Evolutionary conservation across 305 asterid genomes (phyloP).

Genomic region (Rubia occidens): DNA sequence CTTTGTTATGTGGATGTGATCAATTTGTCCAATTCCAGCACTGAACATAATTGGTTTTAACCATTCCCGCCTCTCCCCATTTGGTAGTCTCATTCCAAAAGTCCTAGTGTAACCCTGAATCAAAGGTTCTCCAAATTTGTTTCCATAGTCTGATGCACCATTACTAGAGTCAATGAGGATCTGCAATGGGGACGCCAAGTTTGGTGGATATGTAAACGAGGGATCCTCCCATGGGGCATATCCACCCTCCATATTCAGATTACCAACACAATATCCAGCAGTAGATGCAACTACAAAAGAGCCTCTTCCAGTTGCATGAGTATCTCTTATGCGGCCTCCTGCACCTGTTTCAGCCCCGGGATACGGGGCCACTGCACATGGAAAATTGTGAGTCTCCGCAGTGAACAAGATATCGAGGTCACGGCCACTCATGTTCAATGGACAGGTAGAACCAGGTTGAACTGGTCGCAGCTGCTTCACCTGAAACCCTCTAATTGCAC

Average conservation of each 20-base stretch:
- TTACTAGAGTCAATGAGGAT: slow-evolving; percentile 86
- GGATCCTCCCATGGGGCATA: slow-evolving; percentile 95
- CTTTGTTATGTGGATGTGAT: slow-evolving; percentile 66
- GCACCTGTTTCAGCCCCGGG: slow-evolving; percentile 99
- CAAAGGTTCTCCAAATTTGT: slow-evolving; percentile 89
- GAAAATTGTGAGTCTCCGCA: slow-evolving; percentile 96
- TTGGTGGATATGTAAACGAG: slow-evolving; percentile 63
- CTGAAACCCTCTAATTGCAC: slow-evolving; percentile 79
- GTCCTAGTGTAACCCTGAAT: slow-evolving; percentile 94
- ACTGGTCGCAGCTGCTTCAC: slow-evolving; percentile 60
- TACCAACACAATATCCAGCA: slow-evolving; percentile 93
- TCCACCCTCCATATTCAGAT: slow-evolving; percentile 76
- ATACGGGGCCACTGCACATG: slow-evolving; percentile 96
- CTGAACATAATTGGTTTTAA: slow-evolving; percentile 97
- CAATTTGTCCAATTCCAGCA: slow-evolving; percentile 93
- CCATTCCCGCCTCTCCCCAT: slow-evolving; percentile 93
- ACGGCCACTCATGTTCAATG: slow-evolving; percentile 38
- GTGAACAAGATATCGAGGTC: slow-evolving; percentile 78
- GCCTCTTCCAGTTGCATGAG: slow-evolving; percentile 95
- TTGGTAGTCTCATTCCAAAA: slow-evolving; percentile 88
- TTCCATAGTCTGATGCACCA: slow-evolving; percentile 96
- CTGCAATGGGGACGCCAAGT: slow-evolving; percentile 80
- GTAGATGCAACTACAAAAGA: slow-evolving; percentile 87
- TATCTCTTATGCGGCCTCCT: slow-evolving; percentile 92
- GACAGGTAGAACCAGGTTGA: slow-evolving; percentile 69